These are phyloP conservation scores for Lyophyllum semitale DNA, from an alignment of 768 basidiomycete species.

Conservation along the genomic window DNA sequence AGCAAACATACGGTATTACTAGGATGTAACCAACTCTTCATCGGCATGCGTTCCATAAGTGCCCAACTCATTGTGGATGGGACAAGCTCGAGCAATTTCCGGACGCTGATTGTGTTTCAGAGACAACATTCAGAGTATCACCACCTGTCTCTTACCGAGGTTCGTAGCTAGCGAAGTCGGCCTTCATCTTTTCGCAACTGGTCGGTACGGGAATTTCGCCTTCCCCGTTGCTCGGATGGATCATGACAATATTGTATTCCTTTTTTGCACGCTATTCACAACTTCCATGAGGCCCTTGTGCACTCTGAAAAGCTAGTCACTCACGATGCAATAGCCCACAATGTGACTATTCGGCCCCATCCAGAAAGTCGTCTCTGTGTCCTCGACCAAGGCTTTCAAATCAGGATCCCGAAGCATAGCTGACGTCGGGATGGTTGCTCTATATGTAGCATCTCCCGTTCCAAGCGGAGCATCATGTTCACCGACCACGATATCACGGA, in stretches of 20 bases:
- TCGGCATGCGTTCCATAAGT: conserved; percentile 48
- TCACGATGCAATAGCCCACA: conserved; percentile 38
- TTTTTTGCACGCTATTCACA: conserved; percentile 33
- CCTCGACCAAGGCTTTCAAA: conserved; percentile 50
- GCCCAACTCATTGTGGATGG: conserved; percentile 47
- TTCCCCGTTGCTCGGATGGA: conserved; percentile 38
- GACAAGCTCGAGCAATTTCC: conserved; percentile 47
- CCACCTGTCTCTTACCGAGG: conserved; percentile 33
- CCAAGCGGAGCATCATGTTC: conserved; percentile 44
- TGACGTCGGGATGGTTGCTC: conserved; percentile 50
- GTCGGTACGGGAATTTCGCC: conserved; percentile 47
- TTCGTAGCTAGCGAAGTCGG: conserved; percentile 50
- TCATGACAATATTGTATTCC: conserved; percentile 47
- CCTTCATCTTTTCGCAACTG: conserved; percentile 45
- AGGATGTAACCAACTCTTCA: conserved; percentile 50
- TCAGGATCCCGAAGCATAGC: conserved; percentile 52
- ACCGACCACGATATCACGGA: conserved; percentile 52
- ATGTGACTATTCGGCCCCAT: conserved; percentile 50
- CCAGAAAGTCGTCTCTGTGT: conserved; percentile 57
- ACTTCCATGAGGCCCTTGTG: background rate
- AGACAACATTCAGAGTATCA: background rate
- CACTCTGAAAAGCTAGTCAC: conserved; percentile 10
- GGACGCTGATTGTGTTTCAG: conserved; percentile 29
- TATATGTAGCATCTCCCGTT: conserved; percentile 67
- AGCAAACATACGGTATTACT: conserved; percentile 46